A percentile compares a stretch with the other conserved stretches of the same genome.
These are phyloP conservation scores for Trichosporon coremiiforme DNA, from an alignment of 1,284 basidiomycete species.

Conservation along the genomic window DNA sequence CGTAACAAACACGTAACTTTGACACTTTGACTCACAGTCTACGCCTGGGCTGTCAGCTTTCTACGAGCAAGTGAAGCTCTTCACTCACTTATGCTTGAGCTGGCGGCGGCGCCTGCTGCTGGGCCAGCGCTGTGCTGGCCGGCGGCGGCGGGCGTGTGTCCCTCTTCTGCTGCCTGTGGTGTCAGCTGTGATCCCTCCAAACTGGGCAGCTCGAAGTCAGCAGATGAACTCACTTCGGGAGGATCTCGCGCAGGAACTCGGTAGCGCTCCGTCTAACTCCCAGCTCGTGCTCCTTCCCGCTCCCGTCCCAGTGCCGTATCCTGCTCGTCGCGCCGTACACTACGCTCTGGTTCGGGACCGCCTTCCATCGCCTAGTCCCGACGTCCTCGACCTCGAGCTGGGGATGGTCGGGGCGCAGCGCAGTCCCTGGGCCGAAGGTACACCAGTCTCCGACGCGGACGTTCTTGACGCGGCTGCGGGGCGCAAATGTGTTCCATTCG, in stretches of 20 bases:
- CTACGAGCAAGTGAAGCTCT: background rate
- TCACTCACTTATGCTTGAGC: background rate
- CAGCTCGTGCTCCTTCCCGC: constrained; percentile 77
- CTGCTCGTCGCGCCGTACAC: constrained; percentile 76
- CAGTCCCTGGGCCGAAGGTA: constrained; percentile 20
- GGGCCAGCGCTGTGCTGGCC: background rate
- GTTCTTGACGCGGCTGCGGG: constrained; percentile 18
- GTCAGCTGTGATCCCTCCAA: no score
- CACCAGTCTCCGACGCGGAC: constrained; percentile 27
- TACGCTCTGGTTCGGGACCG: constrained; percentile 78
- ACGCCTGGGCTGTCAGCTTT: background rate
- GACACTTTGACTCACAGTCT: no score
- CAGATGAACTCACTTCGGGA: constrained; percentile 77
- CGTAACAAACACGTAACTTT: no score
- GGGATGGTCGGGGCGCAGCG: background rate
- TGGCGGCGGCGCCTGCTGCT: background rate
- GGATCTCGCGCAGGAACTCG: constrained; percentile 84
- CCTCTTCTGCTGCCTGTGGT: background rate
- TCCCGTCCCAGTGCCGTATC: constrained; percentile 78
- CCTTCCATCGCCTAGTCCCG: constrained; percentile 25
- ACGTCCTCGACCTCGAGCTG: background rate
- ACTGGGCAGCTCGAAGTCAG: no score
- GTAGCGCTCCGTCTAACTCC: constrained; percentile 83
- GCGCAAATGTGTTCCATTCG: constrained; percentile 25
- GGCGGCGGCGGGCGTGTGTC: background rate